These are phyloP conservation scores for Aspergillus sp. DNA, from an alignment of 2,329 filamentous ascomycete genomes.

Conservation along the genomic window DNA sequence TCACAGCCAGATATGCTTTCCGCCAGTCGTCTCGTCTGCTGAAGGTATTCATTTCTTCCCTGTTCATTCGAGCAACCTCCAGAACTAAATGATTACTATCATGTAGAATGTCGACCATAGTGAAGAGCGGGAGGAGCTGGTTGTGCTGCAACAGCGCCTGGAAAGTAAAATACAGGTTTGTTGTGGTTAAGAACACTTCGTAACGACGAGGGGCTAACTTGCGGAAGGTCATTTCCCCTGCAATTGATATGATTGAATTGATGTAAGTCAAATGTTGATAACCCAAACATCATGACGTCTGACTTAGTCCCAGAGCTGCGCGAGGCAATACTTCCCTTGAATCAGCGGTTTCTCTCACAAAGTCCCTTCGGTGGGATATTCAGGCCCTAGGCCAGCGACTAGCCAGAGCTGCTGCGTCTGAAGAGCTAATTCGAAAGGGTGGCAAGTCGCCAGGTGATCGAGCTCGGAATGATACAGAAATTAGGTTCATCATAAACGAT, in stretches of 20 bases:
- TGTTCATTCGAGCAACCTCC: background rate
- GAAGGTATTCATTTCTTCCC: slow-evolving; percentile 42
- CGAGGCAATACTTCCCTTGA: slow-evolving; percentile 75
- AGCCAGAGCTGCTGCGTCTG: slow-evolving; percentile 59
- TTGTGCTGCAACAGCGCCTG: slow-evolving; percentile 63
- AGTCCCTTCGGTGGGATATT: slow-evolving; percentile 75
- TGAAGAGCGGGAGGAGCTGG: slow-evolving; percentile 63
- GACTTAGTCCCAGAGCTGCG: slow-evolving; percentile 47
- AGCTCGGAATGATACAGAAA: slow-evolving; percentile 55
- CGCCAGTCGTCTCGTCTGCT: slow-evolving; percentile 72
- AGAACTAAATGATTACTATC: background rate
- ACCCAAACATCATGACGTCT: background rate
- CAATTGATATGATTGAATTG: slow-evolving; percentile 86
- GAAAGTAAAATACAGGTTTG: slow-evolving; percentile 76
- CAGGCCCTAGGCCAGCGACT: slow-evolving; percentile 69
- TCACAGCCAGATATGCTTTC: slow-evolving; percentile 81
- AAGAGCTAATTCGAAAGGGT: slow-evolving; percentile 38
- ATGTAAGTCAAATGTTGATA: slow-evolving; percentile 52
- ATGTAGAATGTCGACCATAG: slow-evolving; percentile 58
- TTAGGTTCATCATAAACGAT: slow-evolving; percentile 63
- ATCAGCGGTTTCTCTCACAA: slow-evolving; percentile 75
- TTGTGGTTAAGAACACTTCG: slow-evolving; percentile 4
- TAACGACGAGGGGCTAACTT: slow-evolving; percentile 3
- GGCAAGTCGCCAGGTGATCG: slow-evolving; percentile 38
- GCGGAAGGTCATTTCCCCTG: slow-evolving; percentile 70